A percentile compares a stretch with the other conserved stretches of the same genome.
Evolutionary conservation across 1,139 yeast species (phyloP).

Genomic region (Kodamaea sp.): DNA sequence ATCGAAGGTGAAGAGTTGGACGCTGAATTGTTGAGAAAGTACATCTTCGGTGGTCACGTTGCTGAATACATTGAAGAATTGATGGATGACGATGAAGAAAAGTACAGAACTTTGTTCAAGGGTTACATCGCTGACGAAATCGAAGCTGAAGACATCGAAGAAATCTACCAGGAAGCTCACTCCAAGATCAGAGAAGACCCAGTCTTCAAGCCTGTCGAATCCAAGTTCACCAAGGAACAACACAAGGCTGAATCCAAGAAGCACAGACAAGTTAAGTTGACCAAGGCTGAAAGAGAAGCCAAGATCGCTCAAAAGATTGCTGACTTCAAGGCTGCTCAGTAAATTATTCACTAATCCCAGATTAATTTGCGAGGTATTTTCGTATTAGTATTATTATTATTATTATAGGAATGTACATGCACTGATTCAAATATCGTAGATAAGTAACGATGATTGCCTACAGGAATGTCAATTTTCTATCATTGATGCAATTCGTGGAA

Average conservation of each 20-base stretch:
- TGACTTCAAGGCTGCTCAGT: slow-evolving; percentile 58
- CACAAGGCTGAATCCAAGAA: slow-evolving; percentile 96
- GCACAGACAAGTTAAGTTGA: slow-evolving; percentile 84
- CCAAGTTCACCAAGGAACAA: slow-evolving; percentile 96
- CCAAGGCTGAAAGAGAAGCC: slow-evolving; percentile 89
- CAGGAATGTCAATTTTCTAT: no score
- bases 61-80: slow-evolving; percentile 99
- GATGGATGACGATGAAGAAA: slow-evolving; percentile 99
- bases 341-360: no score
- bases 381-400: no score
- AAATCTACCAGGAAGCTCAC: slow-evolving; percentile 92
- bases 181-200: slow-evolving; percentile 97
- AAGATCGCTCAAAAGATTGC: slow-evolving; percentile 91
- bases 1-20: slow-evolving; percentile 98
- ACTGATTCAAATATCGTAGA: no score
- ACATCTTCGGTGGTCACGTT: slow-evolving; percentile 99
- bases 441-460: no score
- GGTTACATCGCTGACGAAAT: slow-evolving; percentile 95
- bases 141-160: slow-evolving; percentile 97
- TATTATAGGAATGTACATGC: no score
- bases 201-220: slow-evolving; percentile 82
- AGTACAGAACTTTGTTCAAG: slow-evolving; percentile 95
- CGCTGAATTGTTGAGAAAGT: slow-evolving; percentile 95
- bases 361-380: no score
- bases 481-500: no score